A percentile compares a stretch with the other conserved stretches of the same genome.
Conservation (phyloP, 495 filamentous ascomycete species). For the Penicillium atrosanguineum region DNA sequence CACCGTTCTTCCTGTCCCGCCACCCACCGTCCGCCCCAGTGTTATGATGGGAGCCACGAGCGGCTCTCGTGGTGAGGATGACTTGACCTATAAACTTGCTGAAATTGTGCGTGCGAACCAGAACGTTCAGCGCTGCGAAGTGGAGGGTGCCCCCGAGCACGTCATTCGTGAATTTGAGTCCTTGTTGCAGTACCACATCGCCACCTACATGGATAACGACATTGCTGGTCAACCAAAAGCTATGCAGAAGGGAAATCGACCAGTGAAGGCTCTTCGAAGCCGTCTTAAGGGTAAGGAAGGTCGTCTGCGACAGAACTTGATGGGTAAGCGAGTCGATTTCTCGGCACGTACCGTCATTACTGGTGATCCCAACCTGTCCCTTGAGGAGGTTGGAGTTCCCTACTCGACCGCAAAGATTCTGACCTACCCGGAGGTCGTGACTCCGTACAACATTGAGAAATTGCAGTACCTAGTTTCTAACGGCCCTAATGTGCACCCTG, state of each 20-base stretch:
- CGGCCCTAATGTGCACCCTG: slow-evolving; percentile 90
- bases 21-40: slow-evolving; percentile 91
- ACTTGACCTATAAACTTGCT: slow-evolving; percentile 97
- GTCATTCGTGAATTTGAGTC: slow-evolving; percentile 85
- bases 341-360: slow-evolving; percentile 99
- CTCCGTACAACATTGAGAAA: slow-evolving; percentile 94
- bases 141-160: slow-evolving; percentile 86
- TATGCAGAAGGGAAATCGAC: slow-evolving; percentile 91
- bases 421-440: slow-evolving; percentile 96
- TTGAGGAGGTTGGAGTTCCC: slow-evolving; percentile 96
- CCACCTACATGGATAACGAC: slow-evolving; percentile 99
- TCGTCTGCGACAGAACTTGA: slow-evolving; percentile 93
- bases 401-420: slow-evolving; percentile 82
- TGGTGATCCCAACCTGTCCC: slow-evolving; percentile 90
- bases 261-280: slow-evolving; percentile 92
- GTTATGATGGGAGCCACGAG: slow-evolving; percentile 85
- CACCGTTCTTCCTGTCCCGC: slow-evolving; percentile 90
- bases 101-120: slow-evolving; percentile 98
- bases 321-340: slow-evolving; percentile 99
- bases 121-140: slow-evolving; percentile 83
- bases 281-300: slow-evolving; percentile 98
- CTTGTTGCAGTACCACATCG: slow-evolving; percentile 95
- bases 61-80: slow-evolving; percentile 91
- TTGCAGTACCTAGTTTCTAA: slow-evolving; percentile 85
- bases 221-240: slow-evolving; percentile 95